phyloP scores from a whole-genome alignment of 2,329 filamentous ascomycete genomes.

The Beauveria caledonica region DNA sequence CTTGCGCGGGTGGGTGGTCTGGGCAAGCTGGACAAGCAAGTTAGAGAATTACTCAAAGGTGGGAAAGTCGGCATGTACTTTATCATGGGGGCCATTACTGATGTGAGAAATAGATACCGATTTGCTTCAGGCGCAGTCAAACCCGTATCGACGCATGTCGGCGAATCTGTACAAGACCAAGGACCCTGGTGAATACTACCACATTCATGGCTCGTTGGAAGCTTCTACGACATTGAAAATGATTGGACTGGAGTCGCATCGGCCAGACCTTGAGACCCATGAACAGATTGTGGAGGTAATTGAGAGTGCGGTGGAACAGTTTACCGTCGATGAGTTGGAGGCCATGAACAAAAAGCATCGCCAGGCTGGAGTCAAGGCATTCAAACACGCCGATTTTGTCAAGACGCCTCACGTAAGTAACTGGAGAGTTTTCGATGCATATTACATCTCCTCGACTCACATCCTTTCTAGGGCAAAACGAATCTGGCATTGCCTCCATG shows the following conservation, averaged over 20 bases:
- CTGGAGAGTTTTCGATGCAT: background rate
- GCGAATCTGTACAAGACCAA: slow-evolving; percentile 65
- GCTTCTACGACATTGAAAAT: slow-evolving; percentile 61
- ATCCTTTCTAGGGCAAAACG: slow-evolving; percentile 33
- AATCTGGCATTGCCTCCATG: slow-evolving; percentile 36
- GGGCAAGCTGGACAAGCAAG: slow-evolving; percentile 29
- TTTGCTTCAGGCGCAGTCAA: slow-evolving; percentile 60
- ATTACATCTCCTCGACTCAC: slow-evolving; percentile 16
- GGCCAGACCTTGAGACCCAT: slow-evolving; percentile 54
- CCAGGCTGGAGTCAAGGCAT: slow-evolving; percentile 53
- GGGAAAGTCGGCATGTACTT: background rate
- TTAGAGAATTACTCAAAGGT: slow-evolving; percentile 25
- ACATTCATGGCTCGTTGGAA: slow-evolving; percentile 68
- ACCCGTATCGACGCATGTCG: slow-evolving; percentile 62
- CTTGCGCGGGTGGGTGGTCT: slow-evolving; percentile 29
- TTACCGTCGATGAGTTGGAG: slow-evolving; percentile 49
- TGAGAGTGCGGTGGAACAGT: slow-evolving; percentile 48
- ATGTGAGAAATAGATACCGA: slow-evolving; percentile 52
- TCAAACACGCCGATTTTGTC: slow-evolving; percentile 52
- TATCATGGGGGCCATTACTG: background rate
- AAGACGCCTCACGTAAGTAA: slow-evolving; percentile 36
- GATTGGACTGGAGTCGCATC: slow-evolving; percentile 56
- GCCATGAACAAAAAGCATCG: slow-evolving; percentile 43
- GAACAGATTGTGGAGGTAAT: slow-evolving; percentile 50
- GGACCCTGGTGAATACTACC: slow-evolving; percentile 59